These are phyloP conservation scores for Phaeoacremonium minimum DNA, from an alignment of 2,329 filamentous ascomycete species.

Conservation along the genomic window DNA sequence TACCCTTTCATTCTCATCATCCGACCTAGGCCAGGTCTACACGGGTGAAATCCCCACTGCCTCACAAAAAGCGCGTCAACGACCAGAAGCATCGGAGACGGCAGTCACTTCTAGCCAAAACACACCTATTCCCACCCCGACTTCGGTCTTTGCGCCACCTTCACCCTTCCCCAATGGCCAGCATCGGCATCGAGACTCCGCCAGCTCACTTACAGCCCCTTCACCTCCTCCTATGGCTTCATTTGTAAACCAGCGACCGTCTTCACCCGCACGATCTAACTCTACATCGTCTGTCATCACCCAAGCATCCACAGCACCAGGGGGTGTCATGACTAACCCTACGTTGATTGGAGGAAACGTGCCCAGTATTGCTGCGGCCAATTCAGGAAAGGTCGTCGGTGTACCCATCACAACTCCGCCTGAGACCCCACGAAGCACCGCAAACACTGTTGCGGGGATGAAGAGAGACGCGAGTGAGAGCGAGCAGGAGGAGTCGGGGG, in stretches of 20 bases:
- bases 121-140: slow-evolving; percentile 69
- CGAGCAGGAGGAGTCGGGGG: slow-evolving; percentile 44
- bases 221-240: slow-evolving; percentile 55
- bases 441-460: slow-evolving; percentile 47
- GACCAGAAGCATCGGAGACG: slow-evolving; percentile 32
- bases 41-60: slow-evolving; percentile 58
- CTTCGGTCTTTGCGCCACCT: slow-evolving; percentile 55
- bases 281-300: slow-evolving; percentile 78
- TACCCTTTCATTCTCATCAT: slow-evolving; percentile 74
- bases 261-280: slow-evolving; percentile 80
- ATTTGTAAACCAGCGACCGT: slow-evolving; percentile 60
- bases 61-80: no score
- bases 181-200: slow-evolving; percentile 55
- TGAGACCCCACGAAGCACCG: slow-evolving; percentile 70
- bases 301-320: slow-evolving; percentile 43
- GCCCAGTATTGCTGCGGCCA: slow-evolving; percentile 70
- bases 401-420: slow-evolving; percentile 85
- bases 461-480: slow-evolving; percentile 56
- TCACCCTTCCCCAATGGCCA: slow-evolving; percentile 50
- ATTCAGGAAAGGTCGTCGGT: slow-evolving; percentile 57
- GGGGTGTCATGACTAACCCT: slow-evolving; percentile 67
- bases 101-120: slow-evolving; percentile 52
- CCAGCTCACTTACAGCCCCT: slow-evolving; percentile 52
- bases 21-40: slow-evolving; percentile 81
- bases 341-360: slow-evolving; percentile 74